Evolutionary conservation across 2,329 filamentous ascomycete genomes (phyloP).

Genomic region (Rutstroemia sp.): DNA sequence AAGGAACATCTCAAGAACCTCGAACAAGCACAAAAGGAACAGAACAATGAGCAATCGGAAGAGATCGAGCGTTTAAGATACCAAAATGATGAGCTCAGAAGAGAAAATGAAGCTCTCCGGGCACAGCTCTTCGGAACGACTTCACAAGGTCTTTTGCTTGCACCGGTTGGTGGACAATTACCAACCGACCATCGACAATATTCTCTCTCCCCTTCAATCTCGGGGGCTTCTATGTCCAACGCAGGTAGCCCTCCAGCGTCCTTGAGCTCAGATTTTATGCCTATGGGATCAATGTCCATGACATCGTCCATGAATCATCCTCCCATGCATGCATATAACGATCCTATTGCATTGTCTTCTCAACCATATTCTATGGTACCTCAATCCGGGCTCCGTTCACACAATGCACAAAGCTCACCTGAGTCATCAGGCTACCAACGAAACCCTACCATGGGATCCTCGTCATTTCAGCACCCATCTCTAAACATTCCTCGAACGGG

Average conservation of each 20-base stretch:
- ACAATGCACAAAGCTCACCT: constrained; percentile 32
- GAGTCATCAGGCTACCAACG: constrained; percentile 29
- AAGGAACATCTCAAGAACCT: constrained; percentile 38
- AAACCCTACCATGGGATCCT: constrained; percentile 29
- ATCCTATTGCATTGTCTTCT: constrained; percentile 24
- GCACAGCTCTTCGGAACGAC: constrained; percentile 31
- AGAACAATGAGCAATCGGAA: constrained; percentile 33
- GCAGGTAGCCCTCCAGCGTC: constrained; percentile 26
- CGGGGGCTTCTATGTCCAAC: constrained; percentile 27
- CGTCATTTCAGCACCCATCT: constrained; percentile 25
- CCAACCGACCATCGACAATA: constrained; percentile 25
- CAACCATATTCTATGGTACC: constrained; percentile 32
- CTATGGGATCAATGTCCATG: constrained; percentile 27
- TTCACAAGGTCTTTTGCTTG: constrained; percentile 22
- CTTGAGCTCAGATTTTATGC: constrained; percentile 27
- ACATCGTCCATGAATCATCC: constrained; percentile 27
- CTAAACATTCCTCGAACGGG: constrained; percentile 23
- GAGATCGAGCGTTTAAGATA: constrained; percentile 35
- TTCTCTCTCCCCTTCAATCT: constrained; percentile 29
- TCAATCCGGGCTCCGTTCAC: constrained; percentile 28
- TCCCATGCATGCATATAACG: constrained; percentile 27
- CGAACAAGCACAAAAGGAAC: constrained; percentile 35
- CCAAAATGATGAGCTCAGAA: constrained; percentile 33
- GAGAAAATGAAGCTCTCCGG: constrained; percentile 34
- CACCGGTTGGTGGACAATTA: constrained; percentile 16